Evolutionary conservation across 352 stramenopile species (phyloP), one percentile per base, ranked within the genome.

Genomic region (Phytophthora macrochlamydospora): DNA sequence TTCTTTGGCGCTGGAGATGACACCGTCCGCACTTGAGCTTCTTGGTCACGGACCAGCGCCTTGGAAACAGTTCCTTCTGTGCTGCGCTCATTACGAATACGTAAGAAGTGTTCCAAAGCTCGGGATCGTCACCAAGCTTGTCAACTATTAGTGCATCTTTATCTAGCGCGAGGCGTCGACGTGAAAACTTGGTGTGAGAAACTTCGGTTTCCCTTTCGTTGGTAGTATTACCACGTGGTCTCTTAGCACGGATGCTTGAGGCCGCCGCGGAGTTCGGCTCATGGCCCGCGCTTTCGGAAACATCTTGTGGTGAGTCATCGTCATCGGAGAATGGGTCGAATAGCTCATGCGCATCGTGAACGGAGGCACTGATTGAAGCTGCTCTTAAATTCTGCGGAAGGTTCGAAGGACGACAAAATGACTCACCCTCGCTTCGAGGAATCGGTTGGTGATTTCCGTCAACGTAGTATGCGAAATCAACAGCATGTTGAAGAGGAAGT

Each of bases 321-420:
- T 56, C 56, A 9, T 56, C 56, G 0, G n/a, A 6, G 8, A 51
- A 63, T 29, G 46, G 56, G 13, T 63, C 37, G 18, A 56, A 56
- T 45, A 51, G 24, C 14, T 56, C 56, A 18, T 62, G 44, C 0
- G 49, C 56, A 13, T 62, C 56, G 7, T 13, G 28, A 24, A 29
- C 35, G 4, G 45, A 62, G 4, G 18, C 18, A 24, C 18, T 24
- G 18, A 24, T 35, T 11, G 7, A 35, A 62, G 3, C 37, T 2
- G 2, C 7, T 48, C 4, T 31, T 31, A 14, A 13, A 46, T 51
- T 24, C 18, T 24, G 18, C 18, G 18, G 18, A 24, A 24, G 2
- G 38, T 12, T 35, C 1, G 28, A 37, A 35, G 32, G 14, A n/a
- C 37, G 33, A 30, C 13, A 54, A 9, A 62, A 62, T 13, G 45